Base-by-base conservation (phyloP, 768 basidiomycete genomes). In the Tylopilus sp. region DNA sequence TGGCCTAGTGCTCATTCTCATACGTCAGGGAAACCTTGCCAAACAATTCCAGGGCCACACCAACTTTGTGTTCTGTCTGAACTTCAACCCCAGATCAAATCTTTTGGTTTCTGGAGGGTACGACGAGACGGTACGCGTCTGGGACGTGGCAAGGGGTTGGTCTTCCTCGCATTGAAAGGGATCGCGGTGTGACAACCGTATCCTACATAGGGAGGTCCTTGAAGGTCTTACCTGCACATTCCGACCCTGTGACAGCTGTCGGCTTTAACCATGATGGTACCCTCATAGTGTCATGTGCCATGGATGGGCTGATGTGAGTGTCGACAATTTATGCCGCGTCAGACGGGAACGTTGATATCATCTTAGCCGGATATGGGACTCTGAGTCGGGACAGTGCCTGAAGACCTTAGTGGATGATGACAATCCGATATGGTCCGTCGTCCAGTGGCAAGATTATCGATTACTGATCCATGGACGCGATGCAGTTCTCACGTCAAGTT, bases 371-470 rank as follows among this genome's bases (percentile, higher is more conserved):
- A 83, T 98, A 52, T 99, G 97, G 97, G 95, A 99, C 64, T 86
- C 91, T 0, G 85, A 94, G 49, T 95, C 95, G 3, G 97, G 95
- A 2, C 97, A 99, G 70, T 99, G 97, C 70, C 76, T 99, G 44
- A 98, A 97, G 70, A 98, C 97, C 2, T 71, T 99, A 41, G 95
- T 94, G 10, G 94, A 98, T 59, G 97, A 98, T 61, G 91, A 93
- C 56, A 97, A 93, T 69, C 95, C 95, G 3, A 86, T 94, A 68
- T 95, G 83, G 89, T 92, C 52, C 38, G 73, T 62, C 23, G 21
- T 23, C 58, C 40, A 36, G 28, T 42, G 38, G 28, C 31, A 28
- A 23, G 28, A 9, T 35, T 47, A 47, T 44, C 39, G 41, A 51
- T 36, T 25, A 35, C 41, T 65, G 41, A 58, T 31, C 39, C 42